Percentiles rank a stretch among this genome's conserved stretches.
Evolutionary conservation across 2,329 filamentous ascomycete species (phyloP).

Genomic region (Exserohilum rostratum): DNA sequence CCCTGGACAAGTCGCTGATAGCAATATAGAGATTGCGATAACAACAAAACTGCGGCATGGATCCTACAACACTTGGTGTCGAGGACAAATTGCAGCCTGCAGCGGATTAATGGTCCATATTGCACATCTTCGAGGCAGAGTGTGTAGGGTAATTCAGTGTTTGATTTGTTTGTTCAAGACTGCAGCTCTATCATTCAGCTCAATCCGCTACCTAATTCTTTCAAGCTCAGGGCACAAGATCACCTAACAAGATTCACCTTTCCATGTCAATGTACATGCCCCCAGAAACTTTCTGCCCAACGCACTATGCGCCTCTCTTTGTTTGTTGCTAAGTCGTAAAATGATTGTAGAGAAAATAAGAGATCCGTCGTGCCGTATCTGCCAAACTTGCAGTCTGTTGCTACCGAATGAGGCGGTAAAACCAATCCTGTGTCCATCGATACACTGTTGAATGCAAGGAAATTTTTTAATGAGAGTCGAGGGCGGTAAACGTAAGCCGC

Average conservation of each 20-base stretch:
- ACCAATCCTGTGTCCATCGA: conserved; percentile 12
- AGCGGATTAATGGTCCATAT: background rate
- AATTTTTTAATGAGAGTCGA: conserved; percentile 22
- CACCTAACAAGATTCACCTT: conserved; percentile 15
- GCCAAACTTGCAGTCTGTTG: conserved; percentile 4
- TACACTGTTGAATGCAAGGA: conserved; percentile 13
- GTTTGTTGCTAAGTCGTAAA: conserved; percentile 11
- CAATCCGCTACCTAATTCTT: conserved; percentile 20
- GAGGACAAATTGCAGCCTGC: background rate
- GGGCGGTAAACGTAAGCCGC: conserved; percentile 23
- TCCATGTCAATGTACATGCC: conserved; percentile 12
- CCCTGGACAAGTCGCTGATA: background rate
- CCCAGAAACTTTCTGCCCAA: background rate
- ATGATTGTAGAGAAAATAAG: conserved; percentile 20
- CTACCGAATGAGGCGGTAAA: conserved; percentile 11
- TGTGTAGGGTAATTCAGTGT: background rate
- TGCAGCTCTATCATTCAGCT: conserved; percentile 17
- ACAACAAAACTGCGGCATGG: background rate
- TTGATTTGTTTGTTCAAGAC: conserved; percentile 21
- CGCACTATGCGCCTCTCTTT: conserved; percentile 3
- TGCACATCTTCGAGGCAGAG: background rate
- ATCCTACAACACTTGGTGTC: background rate
- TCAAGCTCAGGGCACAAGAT: conserved; percentile 14
- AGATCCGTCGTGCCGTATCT: conserved; percentile 9
- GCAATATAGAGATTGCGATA: background rate